These are phyloP conservation scores for Pezicula radicicola DNA, from an alignment of 2,329 filamentous ascomycete species.

Conservation along the genomic window DNA sequence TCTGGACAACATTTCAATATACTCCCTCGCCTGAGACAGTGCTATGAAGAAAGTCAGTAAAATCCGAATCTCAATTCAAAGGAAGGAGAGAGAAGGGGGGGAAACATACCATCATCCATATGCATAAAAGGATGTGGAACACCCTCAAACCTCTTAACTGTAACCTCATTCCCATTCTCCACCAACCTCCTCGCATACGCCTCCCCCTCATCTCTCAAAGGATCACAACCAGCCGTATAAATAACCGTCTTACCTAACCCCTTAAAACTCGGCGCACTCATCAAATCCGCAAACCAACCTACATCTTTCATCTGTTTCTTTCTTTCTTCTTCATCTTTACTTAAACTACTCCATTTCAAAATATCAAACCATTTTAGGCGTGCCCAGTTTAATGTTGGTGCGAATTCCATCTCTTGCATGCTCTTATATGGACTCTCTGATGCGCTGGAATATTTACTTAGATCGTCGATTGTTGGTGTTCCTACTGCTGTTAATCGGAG, in stretches of 20 bases:
- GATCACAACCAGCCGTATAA: constrained; percentile 41
- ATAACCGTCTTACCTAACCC: constrained; percentile 36
- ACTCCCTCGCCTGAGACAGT: constrained; percentile 27
- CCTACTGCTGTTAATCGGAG: constrained; percentile 35
- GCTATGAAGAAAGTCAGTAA: constrained; percentile 1
- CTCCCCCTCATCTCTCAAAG: constrained; percentile 46
- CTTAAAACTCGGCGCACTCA: constrained; percentile 32
- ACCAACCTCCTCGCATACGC: constrained; percentile 40
- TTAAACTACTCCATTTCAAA: constrained; percentile 28
- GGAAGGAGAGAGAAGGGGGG: not conserved
- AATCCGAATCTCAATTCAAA: not conserved
- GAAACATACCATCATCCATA: constrained; percentile 31
- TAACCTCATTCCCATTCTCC: constrained; percentile 42
- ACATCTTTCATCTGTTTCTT: constrained; percentile 18
- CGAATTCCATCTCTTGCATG: constrained; percentile 38
- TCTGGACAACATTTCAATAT: constrained; percentile 22
- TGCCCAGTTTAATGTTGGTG: constrained; percentile 41
- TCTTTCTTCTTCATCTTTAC: constrained; percentile 9
- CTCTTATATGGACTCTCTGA: constrained; percentile 36
- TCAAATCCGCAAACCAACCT: constrained; percentile 27
- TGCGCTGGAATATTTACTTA: constrained; percentile 32
- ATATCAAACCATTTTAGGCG: constrained; percentile 39
- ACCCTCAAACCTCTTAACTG: constrained; percentile 41
- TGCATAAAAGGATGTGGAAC: constrained; percentile 49
- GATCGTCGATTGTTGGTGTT: constrained; percentile 55